These are phyloP conservation scores for Fusarium brevicatenulatum DNA, from an alignment of 2,329 filamentous ascomycete genomes.

Conservation along the genomic window DNA sequence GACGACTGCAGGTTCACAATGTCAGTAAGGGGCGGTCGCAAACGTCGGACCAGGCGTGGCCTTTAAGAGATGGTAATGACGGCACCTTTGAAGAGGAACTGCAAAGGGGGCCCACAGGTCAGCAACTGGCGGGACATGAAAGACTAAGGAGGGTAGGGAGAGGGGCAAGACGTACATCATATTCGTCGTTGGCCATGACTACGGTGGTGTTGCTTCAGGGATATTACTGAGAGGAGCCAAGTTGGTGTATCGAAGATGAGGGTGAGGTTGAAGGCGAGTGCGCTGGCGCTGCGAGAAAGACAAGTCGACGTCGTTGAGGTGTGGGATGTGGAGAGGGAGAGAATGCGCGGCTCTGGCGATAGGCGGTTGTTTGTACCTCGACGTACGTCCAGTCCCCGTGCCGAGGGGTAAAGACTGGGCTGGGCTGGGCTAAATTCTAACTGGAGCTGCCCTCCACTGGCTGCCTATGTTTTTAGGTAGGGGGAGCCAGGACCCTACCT, in stretches of 20 bases:
- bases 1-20: slow-evolving; percentile 72
- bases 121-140: slow-evolving; percentile 44
- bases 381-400: slow-evolving; percentile 29
- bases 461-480: slow-evolving; percentile 16
- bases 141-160: slow-evolving; percentile 22
- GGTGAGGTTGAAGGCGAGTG: slow-evolving; percentile 29
- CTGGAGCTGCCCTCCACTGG: slow-evolving; percentile 5
- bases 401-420: slow-evolving; percentile 43
- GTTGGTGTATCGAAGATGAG: slow-evolving; percentile 29
- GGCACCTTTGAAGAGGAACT: slow-evolving; percentile 99
- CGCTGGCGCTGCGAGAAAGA: slow-evolving; percentile 41
- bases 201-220: slow-evolving; percentile 44
- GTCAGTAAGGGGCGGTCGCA: slow-evolving; percentile 46
- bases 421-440: not conserved
- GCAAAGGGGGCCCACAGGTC: slow-evolving; percentile 48
- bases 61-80: slow-evolving; percentile 39
- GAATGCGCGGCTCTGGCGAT: slow-evolving; percentile 48
- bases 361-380: slow-evolving; percentile 44
- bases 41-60: slow-evolving; percentile 27
- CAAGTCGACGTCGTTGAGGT: slow-evolving; percentile 45
- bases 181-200: slow-evolving; percentile 99
- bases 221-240: slow-evolving; percentile 19
- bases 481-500: not conserved
- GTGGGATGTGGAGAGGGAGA: slow-evolving; percentile 48
- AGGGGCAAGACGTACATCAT: slow-evolving; percentile 79